These are phyloP conservation scores for Curvularia lunata DNA, from an alignment of 2,329 filamentous ascomycete genomes.

Conservation along the genomic window DNA sequence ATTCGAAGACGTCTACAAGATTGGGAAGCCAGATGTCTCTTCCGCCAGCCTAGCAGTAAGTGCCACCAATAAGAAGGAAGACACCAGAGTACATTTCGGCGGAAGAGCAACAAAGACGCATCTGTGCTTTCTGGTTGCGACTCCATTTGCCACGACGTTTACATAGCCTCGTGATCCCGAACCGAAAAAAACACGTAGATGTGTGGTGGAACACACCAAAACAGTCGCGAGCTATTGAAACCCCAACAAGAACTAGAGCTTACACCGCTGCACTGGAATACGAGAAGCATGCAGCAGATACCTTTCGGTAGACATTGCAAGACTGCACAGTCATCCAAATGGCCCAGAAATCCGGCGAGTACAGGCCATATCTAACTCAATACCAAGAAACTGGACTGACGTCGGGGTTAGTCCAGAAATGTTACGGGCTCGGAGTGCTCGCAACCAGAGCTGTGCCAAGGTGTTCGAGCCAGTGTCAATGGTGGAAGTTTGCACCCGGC, in stretches of 20 bases:
- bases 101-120: not conserved
- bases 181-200: not conserved
- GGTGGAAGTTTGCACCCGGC: too few species aligned
- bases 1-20: not conserved
- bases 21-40: not conserved
- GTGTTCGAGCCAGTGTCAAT: not conserved
- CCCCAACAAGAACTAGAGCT: not conserved
- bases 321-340: not conserved
- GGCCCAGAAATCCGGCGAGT: not conserved
- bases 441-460: not conserved
- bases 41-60: not conserved
- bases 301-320: not conserved
- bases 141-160: not conserved
- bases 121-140: not conserved
- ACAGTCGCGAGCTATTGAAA: not conserved
- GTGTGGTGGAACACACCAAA: not conserved
- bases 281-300: not conserved
- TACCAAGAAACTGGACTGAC: not conserved
- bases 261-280: not conserved
- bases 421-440: too few species aligned
- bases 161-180: not conserved
- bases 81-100: not conserved
- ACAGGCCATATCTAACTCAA: not conserved
- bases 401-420: not conserved
- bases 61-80: not conserved